Percentiles rank a stretch among this genome's conserved stretches.
Evolutionary conservation across 1,284 basidiomycete genomes (phyloP).

Genomic region (Cutaneotrichosporon mucoides): DNA sequence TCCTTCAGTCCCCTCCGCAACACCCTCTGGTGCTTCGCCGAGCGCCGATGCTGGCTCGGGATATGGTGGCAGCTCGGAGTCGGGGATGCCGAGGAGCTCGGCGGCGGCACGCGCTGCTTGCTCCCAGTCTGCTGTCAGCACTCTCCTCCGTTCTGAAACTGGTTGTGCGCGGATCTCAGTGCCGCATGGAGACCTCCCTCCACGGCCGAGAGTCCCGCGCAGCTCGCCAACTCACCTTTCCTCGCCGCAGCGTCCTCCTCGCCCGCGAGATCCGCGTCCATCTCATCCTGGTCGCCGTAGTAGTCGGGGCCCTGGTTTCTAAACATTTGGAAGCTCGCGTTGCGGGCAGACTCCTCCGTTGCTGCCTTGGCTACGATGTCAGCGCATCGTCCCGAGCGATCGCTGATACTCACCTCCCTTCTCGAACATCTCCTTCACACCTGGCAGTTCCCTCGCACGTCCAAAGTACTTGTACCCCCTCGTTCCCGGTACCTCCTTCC

Average conservation of each 20-base stretch:
- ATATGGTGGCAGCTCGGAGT: conserved; percentile 6
- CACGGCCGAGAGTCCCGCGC: not conserved
- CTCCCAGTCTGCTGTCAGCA: conserved; percentile 61
- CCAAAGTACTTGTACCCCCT: conserved; percentile 99
- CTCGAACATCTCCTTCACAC: conserved; percentile 88
- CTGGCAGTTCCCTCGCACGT: conserved; percentile 90
- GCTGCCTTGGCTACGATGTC: conserved; percentile 59
- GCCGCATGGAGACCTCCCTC: too few relatives aligned
- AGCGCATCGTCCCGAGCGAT: not conserved
- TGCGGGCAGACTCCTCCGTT: conserved; percentile 68
- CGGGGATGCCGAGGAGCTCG: conserved; percentile 15
- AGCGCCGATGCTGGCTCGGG: conserved; percentile 7
- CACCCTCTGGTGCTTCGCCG: not conserved
- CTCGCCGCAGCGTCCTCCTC: conserved; percentile 70
- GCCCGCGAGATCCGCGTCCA: conserved; percentile 63
- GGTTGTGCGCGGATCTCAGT: too few relatives aligned
- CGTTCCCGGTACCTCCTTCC: conserved; percentile 92
- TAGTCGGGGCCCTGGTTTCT: conserved; percentile 81
- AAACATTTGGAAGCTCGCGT: conserved; percentile 81
- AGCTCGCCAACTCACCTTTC: conserved; percentile 57
- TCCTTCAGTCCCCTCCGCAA: conserved; percentile 7
- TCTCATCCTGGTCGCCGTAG: conserved; percentile 87
- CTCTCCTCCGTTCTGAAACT: too few relatives aligned
- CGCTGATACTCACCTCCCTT: conserved; percentile 60
- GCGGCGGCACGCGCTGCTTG: conserved; percentile 49